Base-by-base conservation (phyloP, 768 basidiomycete species). In the Serendipita vermifera region DNA sequence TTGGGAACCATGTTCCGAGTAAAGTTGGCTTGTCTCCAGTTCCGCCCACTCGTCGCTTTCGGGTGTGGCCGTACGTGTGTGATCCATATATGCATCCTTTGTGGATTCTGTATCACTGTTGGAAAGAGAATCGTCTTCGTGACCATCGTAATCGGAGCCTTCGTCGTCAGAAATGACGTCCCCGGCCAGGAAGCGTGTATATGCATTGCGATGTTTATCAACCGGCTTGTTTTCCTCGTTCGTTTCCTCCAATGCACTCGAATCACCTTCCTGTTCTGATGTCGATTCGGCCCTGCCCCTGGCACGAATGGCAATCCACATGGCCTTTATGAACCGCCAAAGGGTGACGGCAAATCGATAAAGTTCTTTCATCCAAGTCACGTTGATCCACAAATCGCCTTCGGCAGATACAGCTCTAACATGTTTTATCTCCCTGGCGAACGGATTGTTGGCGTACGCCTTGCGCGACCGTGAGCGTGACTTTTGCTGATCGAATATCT, bases 161-260 rank as follows among this genome's bases (percentile, higher is more conserved):
- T 76, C 75, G 46, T 77, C 76, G 56, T 78, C 77, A 57, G 69
- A 72, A 15, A 79, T 63, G 4, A 63, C 69, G 55, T 84, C 82
- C 9, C 81, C 84, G 14, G 75, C 71, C 59, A 84, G 67, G 61
- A 86, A 85, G 31, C 76, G 70, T 57, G 68, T 66, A 64, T 84
- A 85, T 1, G 75, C 57, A 33, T 73, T 72, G 26, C 63, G 67
- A 3, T 73, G 72, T 22, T 60, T 69, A 39, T 59, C 59, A n/a
- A 60, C 55, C 24, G 38, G n/a, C 17, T 29, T 6, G 27, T 7
- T 36, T 6, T 15, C 33, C 24, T 43, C 57, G 20, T 6, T 4
- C 36, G 33, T 17, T 36, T 14, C 15, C 29, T 46, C 33, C 15
- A 2, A 24, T n/a, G 15, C 5, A 11, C 32, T 11, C 14, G 31